Conservation (phyloP, 208 protist genomes). For the Herpetomonas muscarum region DNA sequence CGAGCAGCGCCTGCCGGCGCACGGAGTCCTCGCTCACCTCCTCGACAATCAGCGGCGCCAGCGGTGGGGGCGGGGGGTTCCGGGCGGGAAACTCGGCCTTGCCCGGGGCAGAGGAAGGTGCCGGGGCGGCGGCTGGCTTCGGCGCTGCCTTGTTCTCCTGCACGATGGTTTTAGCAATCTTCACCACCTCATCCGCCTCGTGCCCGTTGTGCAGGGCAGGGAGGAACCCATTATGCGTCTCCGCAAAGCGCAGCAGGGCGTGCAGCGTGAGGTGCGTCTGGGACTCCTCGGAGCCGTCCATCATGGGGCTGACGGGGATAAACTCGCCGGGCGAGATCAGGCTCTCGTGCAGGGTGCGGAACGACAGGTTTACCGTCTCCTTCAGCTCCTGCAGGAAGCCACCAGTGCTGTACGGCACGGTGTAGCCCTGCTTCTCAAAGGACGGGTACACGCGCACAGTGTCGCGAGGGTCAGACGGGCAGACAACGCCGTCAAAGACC, state of each 20-base stretch:
- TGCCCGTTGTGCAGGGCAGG: conserved; percentile 55
- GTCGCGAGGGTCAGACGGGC: conserved; percentile 61
- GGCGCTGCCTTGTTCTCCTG: conserved; percentile 39
- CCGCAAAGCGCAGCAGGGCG: conserved; percentile 67
- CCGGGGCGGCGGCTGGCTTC: neutral
- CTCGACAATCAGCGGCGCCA: conserved; percentile 55
- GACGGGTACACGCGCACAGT: conserved; percentile 86
- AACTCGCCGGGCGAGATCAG: conserved; percentile 58
- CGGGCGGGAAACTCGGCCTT: conserved; percentile 65
- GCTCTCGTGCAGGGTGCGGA: conserved; percentile 55
- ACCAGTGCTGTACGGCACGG: conserved; percentile 58
- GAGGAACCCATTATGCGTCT: conserved; percentile 45
- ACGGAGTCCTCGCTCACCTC: conserved; percentile 51
- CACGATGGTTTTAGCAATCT: conserved; percentile 46
- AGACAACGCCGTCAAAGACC: conserved; percentile 74
- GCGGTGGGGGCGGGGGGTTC: conserved; percentile 50
- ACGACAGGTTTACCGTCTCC: conserved; percentile 49
- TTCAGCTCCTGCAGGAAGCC: conserved; percentile 86
- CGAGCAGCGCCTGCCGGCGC: conserved; percentile 42
- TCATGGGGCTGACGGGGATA: conserved; percentile 77
- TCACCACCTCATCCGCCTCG: conserved; percentile 64
- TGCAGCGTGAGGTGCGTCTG: conserved; percentile 56
- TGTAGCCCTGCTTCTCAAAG: conserved; percentile 64
- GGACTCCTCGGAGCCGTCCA: conserved; percentile 80
- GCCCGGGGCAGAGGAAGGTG: conserved; percentile 8